A percentile compares a stretch with the other conserved stretches of the same genome.
Evolutionary conservation across 345 rosid genomes (phyloP).

Genomic region (Crucihimalaya himalaica): DNA sequence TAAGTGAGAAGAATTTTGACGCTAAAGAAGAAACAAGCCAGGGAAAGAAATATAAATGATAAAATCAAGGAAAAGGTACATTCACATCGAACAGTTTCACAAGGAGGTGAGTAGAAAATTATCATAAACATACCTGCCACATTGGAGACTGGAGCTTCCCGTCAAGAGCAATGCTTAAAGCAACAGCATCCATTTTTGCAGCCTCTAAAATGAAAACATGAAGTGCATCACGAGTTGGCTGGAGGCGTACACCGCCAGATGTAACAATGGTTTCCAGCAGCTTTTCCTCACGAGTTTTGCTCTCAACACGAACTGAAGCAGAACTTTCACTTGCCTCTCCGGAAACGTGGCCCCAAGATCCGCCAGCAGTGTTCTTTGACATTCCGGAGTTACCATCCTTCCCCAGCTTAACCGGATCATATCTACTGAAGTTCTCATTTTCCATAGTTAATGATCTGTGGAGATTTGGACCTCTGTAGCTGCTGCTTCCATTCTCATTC

Average conservation of each 20-base stretch:
- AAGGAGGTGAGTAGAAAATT: conserved; percentile 9
- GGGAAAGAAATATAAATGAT: background rate
- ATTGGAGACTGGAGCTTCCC: conserved; percentile 81
- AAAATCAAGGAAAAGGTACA: conserved; percentile 10
- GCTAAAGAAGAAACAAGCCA: conserved; percentile 11
- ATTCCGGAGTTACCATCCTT: conserved; percentile 55
- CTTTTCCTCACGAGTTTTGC: conserved; percentile 83
- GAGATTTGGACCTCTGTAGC: conserved; percentile 78
- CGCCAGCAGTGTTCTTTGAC: conserved; percentile 49
- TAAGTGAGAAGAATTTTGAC: background rate
- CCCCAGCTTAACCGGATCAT: conserved; percentile 66
- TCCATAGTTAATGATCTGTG: conserved; percentile 85
- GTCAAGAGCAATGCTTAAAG: conserved; percentile 77
- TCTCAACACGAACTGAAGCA: conserved; percentile 49
- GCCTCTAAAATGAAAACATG: conserved; percentile 84
- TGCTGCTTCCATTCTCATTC: conserved; percentile 77
- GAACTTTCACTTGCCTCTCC: conserved; percentile 55
- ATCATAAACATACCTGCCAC: conserved; percentile 75
- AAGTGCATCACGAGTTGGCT: conserved; percentile 94
- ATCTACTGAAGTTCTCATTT: conserved; percentile 59
- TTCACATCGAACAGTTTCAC: background rate
- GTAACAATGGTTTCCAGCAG: conserved; percentile 92
- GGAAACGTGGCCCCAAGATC: conserved; percentile 66
- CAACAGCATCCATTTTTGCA: conserved; percentile 74
- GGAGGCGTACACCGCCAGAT: conserved; percentile 91